Evolutionary conservation across 1,284 basidiomycete genomes (phyloP).

Genomic region (Microbotryum intermedium): DNA sequence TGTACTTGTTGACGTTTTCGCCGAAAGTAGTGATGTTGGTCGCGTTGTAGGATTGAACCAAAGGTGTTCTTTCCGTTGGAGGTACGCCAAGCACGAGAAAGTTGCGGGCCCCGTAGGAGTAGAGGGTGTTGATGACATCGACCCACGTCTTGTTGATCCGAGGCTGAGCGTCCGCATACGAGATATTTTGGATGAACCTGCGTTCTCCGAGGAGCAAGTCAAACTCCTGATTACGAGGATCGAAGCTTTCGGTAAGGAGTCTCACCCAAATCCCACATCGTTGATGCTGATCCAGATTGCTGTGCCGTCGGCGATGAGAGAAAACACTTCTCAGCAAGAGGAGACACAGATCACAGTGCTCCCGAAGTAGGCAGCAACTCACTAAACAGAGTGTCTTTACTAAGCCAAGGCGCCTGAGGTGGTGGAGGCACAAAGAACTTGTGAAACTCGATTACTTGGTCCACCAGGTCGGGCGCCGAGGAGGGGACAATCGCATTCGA

Average conservation of each 20-base stretch:
- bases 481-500: constrained; percentile 2
- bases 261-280: constrained; percentile 7
- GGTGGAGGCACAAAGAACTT: constrained; percentile 1
- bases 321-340: background rate
- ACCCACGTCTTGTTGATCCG: background rate
- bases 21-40: background rate
- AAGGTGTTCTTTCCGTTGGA: constrained; percentile 6
- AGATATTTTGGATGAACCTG: background rate
- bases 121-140: constrained; percentile 1
- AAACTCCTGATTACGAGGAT: background rate
- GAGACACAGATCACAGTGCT: background rate
- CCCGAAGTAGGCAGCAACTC: background rate
- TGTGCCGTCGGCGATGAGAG: background rate
- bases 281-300: constrained; percentile 22
- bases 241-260: too few species aligned
- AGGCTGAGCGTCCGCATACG: background rate
- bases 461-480: constrained; percentile 1
- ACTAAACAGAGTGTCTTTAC: constrained; percentile 9
- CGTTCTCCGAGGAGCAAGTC: background rate
- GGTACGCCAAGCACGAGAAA: constrained; percentile 16
- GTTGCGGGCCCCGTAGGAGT: constrained; percentile 1
- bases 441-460: constrained; percentile 2
- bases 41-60: background rate
- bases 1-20: constrained; percentile 6
- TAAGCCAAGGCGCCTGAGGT: background rate